phyloP scores from a whole-genome alignment of 2,329 filamentous ascomycete genomes.

The Arachnomyces sp. region DNA sequence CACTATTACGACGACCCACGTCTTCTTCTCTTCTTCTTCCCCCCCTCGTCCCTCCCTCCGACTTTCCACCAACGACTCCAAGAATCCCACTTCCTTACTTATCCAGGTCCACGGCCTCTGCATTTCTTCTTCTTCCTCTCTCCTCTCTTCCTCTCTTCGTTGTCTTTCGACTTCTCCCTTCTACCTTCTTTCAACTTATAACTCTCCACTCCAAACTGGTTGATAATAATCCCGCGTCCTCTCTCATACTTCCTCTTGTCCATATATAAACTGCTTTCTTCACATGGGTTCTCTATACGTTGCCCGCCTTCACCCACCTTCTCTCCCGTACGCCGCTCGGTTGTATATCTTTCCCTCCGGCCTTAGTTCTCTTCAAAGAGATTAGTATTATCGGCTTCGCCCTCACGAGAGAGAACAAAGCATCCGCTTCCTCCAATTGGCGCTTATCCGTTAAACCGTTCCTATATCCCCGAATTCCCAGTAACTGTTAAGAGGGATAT shows the following conservation, averaged over 20 bases:
- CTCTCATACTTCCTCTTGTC: no score
- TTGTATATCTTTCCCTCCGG: no score
- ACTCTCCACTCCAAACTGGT: slow-evolving; percentile 53
- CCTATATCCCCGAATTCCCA: neutral
- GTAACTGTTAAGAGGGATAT: neutral
- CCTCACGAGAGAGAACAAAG: neutral
- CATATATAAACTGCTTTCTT: no score
- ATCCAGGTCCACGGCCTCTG: slow-evolving; percentile 29
- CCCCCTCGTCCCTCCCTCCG: slow-evolving; percentile 14
- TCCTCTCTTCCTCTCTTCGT: slow-evolving; percentile 38
- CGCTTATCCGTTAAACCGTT: neutral
- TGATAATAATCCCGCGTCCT: no score
- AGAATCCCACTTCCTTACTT: slow-evolving; percentile 34
- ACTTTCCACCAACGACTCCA: slow-evolving; percentile 37
- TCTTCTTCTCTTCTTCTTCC: slow-evolving; percentile 25
- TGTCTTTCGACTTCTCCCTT: slow-evolving; percentile 45
- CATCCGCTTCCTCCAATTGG: no score
- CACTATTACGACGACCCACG: no score
- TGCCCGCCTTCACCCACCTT: no score
- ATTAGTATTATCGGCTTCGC: slow-evolving; percentile 6
- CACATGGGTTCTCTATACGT: no score
- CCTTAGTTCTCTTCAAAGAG: slow-evolving; percentile 13
- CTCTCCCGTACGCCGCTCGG: no score
- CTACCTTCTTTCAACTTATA: slow-evolving; percentile 59
- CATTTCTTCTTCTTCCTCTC: slow-evolving; percentile 23